phyloP scores from a whole-genome alignment of 164 flowering plant genomes.

The Berberis thunbergii region DNA sequence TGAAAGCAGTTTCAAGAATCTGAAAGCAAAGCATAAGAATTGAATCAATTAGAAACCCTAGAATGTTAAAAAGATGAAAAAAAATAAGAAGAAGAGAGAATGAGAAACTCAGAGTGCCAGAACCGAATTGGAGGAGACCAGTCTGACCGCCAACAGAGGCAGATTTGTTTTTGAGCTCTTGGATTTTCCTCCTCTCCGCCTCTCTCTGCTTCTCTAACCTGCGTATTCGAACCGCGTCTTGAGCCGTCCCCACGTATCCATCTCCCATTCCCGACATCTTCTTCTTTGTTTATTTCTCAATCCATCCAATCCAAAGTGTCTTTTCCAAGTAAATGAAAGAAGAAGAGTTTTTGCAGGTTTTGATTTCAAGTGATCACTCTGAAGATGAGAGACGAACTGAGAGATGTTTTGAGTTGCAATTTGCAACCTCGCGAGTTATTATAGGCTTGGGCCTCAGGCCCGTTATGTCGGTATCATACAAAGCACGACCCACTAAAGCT shows the following conservation, averaged over 20 bases:
- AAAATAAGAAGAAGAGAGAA: too few species aligned
- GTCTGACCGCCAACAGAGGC: slow-evolving; percentile 77
- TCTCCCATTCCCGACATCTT: slow-evolving; percentile 99
- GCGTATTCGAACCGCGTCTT: slow-evolving; percentile 91
- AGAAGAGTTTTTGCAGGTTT: too few species aligned
- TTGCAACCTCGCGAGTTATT: too few species aligned
- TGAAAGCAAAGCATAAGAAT: slow-evolving; percentile 13
- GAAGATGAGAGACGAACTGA: too few species aligned
- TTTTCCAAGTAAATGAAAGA: too few species aligned
- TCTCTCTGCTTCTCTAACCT: slow-evolving; percentile 93
- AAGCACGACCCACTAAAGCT: too few species aligned
- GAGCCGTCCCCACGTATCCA: slow-evolving; percentile 99
- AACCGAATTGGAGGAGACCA: slow-evolving; percentile 98
- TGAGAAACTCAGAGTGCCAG: slow-evolving; percentile 69
- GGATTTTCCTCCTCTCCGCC: slow-evolving; percentile 80
- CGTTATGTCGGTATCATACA: too few species aligned
- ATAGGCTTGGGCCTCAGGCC: too few species aligned
- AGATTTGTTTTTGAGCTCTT: slow-evolving; percentile 88
- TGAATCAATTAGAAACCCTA: too few species aligned
- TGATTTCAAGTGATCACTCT: too few species aligned
- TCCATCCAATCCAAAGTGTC: not conserved
- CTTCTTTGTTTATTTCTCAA: slow-evolving; percentile 3
- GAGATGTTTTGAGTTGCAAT: too few species aligned
- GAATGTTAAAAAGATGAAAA: not conserved
- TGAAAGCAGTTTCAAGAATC: slow-evolving; percentile 96